phyloP scores from a whole-genome alignment of 139 green algal genomes.

The Micromonas pusilla region DNA sequence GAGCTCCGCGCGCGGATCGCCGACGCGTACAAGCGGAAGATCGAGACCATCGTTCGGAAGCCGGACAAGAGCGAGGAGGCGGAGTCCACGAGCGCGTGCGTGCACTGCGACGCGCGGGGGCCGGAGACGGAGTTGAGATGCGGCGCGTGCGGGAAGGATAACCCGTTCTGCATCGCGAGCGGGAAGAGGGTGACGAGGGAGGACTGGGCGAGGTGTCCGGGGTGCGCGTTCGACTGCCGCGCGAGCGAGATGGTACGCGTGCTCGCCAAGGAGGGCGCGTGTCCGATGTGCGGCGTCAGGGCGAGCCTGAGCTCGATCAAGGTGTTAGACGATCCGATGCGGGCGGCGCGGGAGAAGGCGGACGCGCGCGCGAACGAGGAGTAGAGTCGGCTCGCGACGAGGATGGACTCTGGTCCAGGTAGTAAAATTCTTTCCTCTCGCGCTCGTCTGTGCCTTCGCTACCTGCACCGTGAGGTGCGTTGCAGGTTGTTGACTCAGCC shows the following conservation, averaged over 20 bases:
- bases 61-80: conserved; percentile 54
- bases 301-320: background rate
- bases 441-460: no score
- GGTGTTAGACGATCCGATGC: background rate
- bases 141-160: conserved; percentile 16
- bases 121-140: conserved; percentile 39
- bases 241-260: conserved; percentile 44
- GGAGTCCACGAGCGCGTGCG: conserved; percentile 52
- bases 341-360: background rate
- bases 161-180: conserved; percentile 55
- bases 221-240: conserved; percentile 55
- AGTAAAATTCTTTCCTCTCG: no score
- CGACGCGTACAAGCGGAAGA: conserved; percentile 69
- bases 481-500: no score
- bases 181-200: conserved; percentile 55
- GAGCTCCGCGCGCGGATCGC: conserved; percentile 56
- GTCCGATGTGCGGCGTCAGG: conserved; percentile 11
- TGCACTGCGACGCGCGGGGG: conserved; percentile 54
- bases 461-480: no score
- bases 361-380: no score
- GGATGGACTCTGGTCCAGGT: no score
- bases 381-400: no score
- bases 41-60: conserved; percentile 71
- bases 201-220: conserved; percentile 63
- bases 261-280: conserved; percentile 41